phyloP scores from a whole-genome alignment of 495 filamentous ascomycete species.

The Daldinia caldariorum region DNA sequence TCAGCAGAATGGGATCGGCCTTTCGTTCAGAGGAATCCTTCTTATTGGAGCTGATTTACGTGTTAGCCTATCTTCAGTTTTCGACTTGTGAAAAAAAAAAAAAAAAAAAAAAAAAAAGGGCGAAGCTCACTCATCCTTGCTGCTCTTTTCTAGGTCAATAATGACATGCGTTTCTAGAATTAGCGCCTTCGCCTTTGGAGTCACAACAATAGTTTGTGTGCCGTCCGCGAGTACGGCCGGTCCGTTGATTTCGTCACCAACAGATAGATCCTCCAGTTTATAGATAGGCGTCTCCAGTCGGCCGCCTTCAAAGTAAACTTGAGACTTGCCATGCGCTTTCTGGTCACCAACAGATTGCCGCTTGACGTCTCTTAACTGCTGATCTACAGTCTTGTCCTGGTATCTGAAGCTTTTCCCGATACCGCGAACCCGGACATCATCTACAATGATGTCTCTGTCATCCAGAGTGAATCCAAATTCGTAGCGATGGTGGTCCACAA shows the following conservation, averaged over 20 bases:
- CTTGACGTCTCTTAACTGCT: slow-evolving; percentile 75
- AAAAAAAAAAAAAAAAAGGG: neutral
- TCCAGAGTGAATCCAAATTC: slow-evolving; percentile 95
- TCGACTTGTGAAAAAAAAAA: neutral
- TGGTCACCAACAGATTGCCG: slow-evolving; percentile 56
- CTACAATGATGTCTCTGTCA: slow-evolving; percentile 88
- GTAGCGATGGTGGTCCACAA: slow-evolving; percentile 86
- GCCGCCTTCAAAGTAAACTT: slow-evolving; percentile 78
- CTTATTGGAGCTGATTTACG: slow-evolving; percentile 42
- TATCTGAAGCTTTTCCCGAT: slow-evolving; percentile 87
- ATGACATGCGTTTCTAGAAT: slow-evolving; percentile 78
- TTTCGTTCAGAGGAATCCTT: slow-evolving; percentile 59
- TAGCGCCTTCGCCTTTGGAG: slow-evolving; percentile 78
- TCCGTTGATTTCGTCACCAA: slow-evolving; percentile 81
- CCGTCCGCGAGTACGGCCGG: slow-evolving; percentile 94
- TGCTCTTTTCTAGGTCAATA: slow-evolving; percentile 71
- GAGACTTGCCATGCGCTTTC: slow-evolving; percentile 65
- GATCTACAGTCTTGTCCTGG: slow-evolving; percentile 80
- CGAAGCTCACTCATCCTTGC: slow-evolving; percentile 57
- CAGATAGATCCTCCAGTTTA: slow-evolving; percentile 77
- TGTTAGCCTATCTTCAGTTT: slow-evolving; percentile 23
- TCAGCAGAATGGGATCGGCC: slow-evolving; percentile 89
- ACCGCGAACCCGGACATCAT: slow-evolving; percentile 88
- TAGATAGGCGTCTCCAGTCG: slow-evolving; percentile 86
- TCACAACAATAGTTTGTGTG: slow-evolving; percentile 95